Base-by-base conservation (phyloP, 306 rosid genomes). In the Benincasa hispida region DNA sequence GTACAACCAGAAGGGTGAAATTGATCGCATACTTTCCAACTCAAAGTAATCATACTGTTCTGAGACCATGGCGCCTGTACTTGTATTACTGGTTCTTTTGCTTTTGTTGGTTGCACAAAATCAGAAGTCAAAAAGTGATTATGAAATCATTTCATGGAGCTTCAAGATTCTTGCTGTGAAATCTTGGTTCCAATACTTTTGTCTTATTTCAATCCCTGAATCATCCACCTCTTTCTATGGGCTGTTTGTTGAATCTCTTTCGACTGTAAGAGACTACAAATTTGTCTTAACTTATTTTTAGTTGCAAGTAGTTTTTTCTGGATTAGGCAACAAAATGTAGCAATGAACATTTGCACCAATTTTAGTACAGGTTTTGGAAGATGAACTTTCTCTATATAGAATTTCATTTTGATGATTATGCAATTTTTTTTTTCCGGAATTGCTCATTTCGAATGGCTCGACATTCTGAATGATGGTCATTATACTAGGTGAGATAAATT, bases 1-100 rank as follows among this genome's bases (percentile, higher is more conserved):
- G 81, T 94, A 94, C 88, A 91, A 94, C 89, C 79, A 87, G 84
- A 89, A 91, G 68, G 97, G 96, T 81, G 89, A 91, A 88, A 90
- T 94, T 57, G 90, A 91, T 55, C 76, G 79, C 85, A 88, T 91
- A 81, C 81, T 91, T 65, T 85, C 94, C 48, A 72, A 47, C 59
- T 25, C 58, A 9, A 72, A 72, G 59, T 72, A 72, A 72, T 27
- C 58, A 11, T 48, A 47, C 35, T 72, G 12, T 72, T 48, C 27
- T 48, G 76, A 10, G 42, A 48, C 55, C 10, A 48, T 72, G 59
- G 25, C 59, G 11, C 13, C 17, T 72, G 42, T 60, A 15, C 60
- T 28, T 48, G 17, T 47, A 70, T 27, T 48, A 70, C 76, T 42
- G 37, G 14, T 7, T 25, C 14, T 70, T 27, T 70, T 70, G 76